phyloP scores from a whole-genome alignment of 2,329 filamentous ascomycete species.

The Fusarium virguliforme region DNA sequence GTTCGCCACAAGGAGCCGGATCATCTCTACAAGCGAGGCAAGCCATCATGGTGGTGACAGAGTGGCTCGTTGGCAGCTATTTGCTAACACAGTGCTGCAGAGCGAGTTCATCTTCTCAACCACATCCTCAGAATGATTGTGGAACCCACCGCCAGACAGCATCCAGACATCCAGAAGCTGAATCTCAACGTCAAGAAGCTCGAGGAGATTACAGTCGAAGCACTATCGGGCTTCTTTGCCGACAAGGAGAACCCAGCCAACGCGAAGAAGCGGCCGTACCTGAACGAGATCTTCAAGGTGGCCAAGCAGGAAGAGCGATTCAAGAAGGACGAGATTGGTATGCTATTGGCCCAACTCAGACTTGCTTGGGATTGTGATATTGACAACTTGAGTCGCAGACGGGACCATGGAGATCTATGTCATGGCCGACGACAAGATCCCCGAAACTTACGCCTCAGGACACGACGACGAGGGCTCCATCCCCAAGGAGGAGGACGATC shows the following conservation, averaged over 20 bases:
- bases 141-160: constrained; percentile 66
- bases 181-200: constrained; percentile 70
- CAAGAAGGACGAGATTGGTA: constrained; percentile 72
- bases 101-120: constrained; percentile 71
- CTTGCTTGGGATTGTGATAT: constrained; percentile 13
- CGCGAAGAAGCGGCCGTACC: constrained; percentile 67
- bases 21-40: constrained; percentile 79
- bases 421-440: constrained; percentile 68
- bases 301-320: constrained; percentile 71
- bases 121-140: constrained; percentile 74
- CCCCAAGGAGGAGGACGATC: constrained; percentile 63
- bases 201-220: constrained; percentile 72
- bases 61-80: background rate
- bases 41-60: constrained; percentile 31
- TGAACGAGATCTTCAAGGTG: constrained; percentile 75
- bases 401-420: constrained; percentile 65
- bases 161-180: constrained; percentile 68
- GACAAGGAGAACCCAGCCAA: constrained; percentile 70
- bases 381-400: constrained; percentile 56
- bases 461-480: constrained; percentile 60
- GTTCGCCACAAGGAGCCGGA: constrained; percentile 82
- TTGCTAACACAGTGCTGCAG: constrained; percentile 56
- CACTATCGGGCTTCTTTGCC: constrained; percentile 70
- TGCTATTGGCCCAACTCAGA: background rate
- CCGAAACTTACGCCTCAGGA: constrained; percentile 65